These are phyloP conservation scores for Powellomyces hirtus DNA, from an alignment of 192 early-diverging fungal species.

Conservation along the genomic window DNA sequence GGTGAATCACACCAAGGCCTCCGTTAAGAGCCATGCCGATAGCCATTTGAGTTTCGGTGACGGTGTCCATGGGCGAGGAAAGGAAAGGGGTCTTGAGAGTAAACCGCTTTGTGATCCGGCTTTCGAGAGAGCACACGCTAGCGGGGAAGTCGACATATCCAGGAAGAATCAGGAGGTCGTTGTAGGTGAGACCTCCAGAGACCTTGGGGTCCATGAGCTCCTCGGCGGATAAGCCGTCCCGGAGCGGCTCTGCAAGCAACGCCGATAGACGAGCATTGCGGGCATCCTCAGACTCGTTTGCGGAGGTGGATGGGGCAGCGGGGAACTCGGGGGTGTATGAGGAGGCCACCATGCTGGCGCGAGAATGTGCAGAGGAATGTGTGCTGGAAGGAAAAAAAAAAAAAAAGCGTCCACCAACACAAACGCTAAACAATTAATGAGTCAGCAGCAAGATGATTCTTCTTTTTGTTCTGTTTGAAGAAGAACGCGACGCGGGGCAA, in stretches of 20 bases:
- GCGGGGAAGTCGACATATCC: constrained; percentile 95
- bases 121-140: constrained; percentile 71
- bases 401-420: too few species aligned
- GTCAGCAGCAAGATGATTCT: too few species aligned
- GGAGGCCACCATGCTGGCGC: not conserved
- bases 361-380: too few species aligned
- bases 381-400: too few species aligned
- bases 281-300: constrained; percentile 5
- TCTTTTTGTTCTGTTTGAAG: too few species aligned
- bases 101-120: constrained; percentile 86
- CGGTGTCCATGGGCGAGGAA: constrained; percentile 98
- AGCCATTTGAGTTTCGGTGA: constrained; percentile 98
- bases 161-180: constrained; percentile 96
- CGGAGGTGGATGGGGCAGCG: not conserved
- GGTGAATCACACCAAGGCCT: constrained; percentile 95
- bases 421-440: too few species aligned
- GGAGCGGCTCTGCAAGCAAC: constrained; percentile 8
- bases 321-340: constrained; percentile 6
- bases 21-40: constrained; percentile 94
- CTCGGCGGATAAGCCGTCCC: constrained; percentile 81
- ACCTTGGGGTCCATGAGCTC: constrained; percentile 79
- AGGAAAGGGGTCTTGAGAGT: constrained; percentile 90
- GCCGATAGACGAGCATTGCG: constrained; percentile 27
- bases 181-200: constrained; percentile 94
- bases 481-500: too few species aligned